Evolutionary conservation across 371 early-diverging fungal species (phyloP).

Genomic region (Batrachochytrium dendrobatidis): DNA sequence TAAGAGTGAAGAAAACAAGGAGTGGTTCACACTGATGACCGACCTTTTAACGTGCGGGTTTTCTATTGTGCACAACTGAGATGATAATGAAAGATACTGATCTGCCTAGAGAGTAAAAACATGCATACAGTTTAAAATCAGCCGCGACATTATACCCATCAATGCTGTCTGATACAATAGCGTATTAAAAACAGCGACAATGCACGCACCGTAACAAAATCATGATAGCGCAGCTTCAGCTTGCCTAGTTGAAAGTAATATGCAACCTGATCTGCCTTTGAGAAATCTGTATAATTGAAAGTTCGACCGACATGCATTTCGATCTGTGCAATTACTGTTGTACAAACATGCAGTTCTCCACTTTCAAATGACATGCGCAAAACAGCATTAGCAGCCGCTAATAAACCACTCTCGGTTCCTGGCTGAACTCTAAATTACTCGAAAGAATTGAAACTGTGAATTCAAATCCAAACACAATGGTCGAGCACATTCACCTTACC

Average conservation of each 20-base stretch:
- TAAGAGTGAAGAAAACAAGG: too few relatives aligned
- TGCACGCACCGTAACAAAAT: neutral
- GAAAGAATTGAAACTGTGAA: neutral
- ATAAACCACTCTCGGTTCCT: neutral
- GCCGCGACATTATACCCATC: too few relatives aligned
- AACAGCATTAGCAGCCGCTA: neutral
- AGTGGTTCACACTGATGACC: too few relatives aligned
- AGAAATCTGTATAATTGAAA: neutral
- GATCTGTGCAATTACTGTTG: neutral
- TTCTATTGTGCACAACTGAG: too few relatives aligned
- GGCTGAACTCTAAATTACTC: neutral
- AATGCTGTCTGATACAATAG: too few relatives aligned
- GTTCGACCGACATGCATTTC: neutral
- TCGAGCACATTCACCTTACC: neutral
- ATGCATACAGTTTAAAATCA: too few relatives aligned
- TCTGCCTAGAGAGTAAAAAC: too few relatives aligned
- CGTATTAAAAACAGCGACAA: too few relatives aligned
- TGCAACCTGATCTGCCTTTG: neutral
- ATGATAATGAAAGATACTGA: too few relatives aligned
- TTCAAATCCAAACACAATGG: neutral
- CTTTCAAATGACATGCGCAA: neutral
- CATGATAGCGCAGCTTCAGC: neutral
- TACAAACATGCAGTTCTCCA: neutral
- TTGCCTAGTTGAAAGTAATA: neutral
- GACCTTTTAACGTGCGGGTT: too few relatives aligned